Percentiles rank a stretch among this genome's conserved stretches.
Conservation (phyloP, 1,284 basidiomycete genomes). For the Ustilago trichophora region DNA sequence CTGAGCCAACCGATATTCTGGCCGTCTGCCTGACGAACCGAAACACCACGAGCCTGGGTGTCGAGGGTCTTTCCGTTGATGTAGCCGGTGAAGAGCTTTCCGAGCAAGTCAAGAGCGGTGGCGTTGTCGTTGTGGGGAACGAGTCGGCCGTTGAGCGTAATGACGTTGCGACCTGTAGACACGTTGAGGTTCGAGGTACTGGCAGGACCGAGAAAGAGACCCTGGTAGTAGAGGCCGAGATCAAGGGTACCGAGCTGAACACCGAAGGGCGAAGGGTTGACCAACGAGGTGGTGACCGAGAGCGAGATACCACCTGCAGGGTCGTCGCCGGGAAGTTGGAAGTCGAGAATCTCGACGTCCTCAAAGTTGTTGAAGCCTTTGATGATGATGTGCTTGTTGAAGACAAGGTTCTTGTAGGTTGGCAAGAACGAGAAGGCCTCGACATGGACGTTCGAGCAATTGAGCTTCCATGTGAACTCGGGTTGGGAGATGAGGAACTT, state of each 20-base stretch:
- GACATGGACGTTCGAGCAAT: conserved; percentile 73
- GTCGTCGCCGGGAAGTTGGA: conserved; percentile 78
- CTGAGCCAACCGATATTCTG: conserved; percentile 76
- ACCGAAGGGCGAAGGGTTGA: conserved; percentile 78
- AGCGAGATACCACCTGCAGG: conserved; percentile 77
- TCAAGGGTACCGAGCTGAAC: conserved; percentile 77
- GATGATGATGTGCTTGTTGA: conserved; percentile 60
- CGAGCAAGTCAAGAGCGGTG: conserved; percentile 71
- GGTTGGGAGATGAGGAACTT: conserved; percentile 73
- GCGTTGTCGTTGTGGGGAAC: conserved; percentile 71
- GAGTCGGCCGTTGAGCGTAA: conserved; percentile 74
- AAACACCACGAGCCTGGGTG: conserved; percentile 73
- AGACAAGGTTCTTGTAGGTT: conserved; percentile 57
- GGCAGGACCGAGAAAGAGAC: conserved; percentile 74
- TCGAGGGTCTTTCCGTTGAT: conserved; percentile 75
- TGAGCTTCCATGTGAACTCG: conserved; percentile 78
- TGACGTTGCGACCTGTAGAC: conserved; percentile 71
- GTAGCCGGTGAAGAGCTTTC: conserved; percentile 77
- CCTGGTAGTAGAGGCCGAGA: conserved; percentile 74
- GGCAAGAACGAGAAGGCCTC: conserved; percentile 72
- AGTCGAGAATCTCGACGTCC: conserved; percentile 73
- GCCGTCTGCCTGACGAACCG: conserved; percentile 72
- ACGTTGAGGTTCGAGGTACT: conserved; percentile 63
- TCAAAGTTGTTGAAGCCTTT: conserved; percentile 77
- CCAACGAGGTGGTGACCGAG: conserved; percentile 72